These are phyloP conservation scores for Cyclostephanos invisitatus DNA, from an alignment of 108 stramenopile genomes.

Conservation along the genomic window DNA sequence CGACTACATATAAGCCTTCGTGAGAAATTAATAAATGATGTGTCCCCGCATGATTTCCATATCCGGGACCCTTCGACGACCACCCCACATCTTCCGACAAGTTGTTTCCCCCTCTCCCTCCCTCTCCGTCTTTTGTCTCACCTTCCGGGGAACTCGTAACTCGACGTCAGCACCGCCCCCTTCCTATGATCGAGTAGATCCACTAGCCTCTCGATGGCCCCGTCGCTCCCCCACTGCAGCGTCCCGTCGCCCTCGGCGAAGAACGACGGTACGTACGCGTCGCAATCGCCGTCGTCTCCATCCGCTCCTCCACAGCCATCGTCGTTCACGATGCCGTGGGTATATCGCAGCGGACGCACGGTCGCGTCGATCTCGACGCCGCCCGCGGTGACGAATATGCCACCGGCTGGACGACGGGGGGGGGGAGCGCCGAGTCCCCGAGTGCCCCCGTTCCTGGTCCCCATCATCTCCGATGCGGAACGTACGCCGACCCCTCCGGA, in stretches of 20 bases:
- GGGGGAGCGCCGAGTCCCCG: slow-evolving; percentile 82
- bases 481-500: slow-evolving; percentile 63
- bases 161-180: slow-evolving; percentile 86
- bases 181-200: slow-evolving; percentile 80
- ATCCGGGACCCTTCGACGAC: no score
- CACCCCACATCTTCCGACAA: no score
- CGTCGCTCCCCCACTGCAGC: slow-evolving; percentile 47
- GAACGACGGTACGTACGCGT: slow-evolving; percentile 30
- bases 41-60: no score
- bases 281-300: not conserved
- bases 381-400: slow-evolving; percentile 83
- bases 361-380: slow-evolving; percentile 86
- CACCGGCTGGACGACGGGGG: slow-evolving; percentile 66
- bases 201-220: slow-evolving; percentile 85
- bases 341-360: slow-evolving; percentile 59
- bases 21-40: no score
- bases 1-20: no score
- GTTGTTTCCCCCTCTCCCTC: not conserved
- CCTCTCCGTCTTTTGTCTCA: slow-evolving; percentile 27
- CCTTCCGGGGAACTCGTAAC: slow-evolving; percentile 97
- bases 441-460: slow-evolving; percentile 22
- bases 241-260: slow-evolving; percentile 23
- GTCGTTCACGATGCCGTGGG: slow-evolving; percentile 7
- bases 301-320: not conserved
- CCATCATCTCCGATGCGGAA: slow-evolving; percentile 71